Evolutionary conservation across 805 yeast species (phyloP).

Genomic region (Candida boleticola): DNA sequence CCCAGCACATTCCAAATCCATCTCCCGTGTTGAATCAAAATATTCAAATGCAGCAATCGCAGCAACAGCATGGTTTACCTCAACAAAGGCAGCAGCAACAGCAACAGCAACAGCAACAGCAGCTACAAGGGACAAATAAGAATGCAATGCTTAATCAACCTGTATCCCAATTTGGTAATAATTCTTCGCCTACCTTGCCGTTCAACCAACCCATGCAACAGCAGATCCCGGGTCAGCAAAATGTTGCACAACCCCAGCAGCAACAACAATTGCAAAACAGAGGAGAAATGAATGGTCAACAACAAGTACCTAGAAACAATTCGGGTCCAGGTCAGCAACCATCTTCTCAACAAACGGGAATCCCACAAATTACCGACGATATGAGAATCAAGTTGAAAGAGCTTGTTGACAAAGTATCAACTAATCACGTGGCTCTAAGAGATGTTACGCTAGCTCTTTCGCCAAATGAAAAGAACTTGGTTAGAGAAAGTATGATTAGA

Average conservation of each 20-base stretch:
- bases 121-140: neutral
- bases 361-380: constrained; percentile 51
- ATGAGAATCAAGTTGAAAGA: constrained; percentile 60
- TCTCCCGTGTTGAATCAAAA: constrained; percentile 1
- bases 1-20: neutral
- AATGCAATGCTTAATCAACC: constrained; percentile 2
- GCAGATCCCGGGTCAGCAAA: constrained; percentile 11
- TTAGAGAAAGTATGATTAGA: constrained; percentile 51
- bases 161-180: neutral
- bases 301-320: constrained; percentile 3
- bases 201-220: constrained; percentile 14
- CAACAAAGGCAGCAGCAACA: constrained; percentile 1
- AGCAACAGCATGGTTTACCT: neutral
- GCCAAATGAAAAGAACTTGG: constrained; percentile 61
- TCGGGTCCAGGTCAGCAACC: neutral
- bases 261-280: constrained; percentile 15
- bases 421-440: constrained; percentile 62
- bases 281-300: constrained; percentile 13
- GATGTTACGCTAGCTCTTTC: constrained; percentile 62
- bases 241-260: constrained; percentile 12
- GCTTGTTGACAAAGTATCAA: constrained; percentile 67
- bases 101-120: constrained; percentile 6
- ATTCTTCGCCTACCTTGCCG: neutral
- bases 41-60: constrained; percentile 2
- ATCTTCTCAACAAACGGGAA: constrained; percentile 1